phyloP scores from a whole-genome alignment of 2,329 filamentous ascomycete species.

The Leptographium wingfieldii region DNA sequence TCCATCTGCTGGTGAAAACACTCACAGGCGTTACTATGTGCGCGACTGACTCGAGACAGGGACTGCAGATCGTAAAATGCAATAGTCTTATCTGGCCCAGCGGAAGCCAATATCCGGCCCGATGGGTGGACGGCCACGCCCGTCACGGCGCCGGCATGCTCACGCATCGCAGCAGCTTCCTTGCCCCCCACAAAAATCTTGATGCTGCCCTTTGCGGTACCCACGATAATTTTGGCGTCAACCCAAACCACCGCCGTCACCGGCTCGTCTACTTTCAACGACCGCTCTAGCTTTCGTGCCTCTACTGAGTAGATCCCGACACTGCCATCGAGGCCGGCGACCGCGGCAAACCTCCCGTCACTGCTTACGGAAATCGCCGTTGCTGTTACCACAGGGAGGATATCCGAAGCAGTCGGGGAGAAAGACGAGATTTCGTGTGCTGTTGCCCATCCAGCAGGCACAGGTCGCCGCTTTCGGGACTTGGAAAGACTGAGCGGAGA shows the following conservation, averaged over 20 bases:
- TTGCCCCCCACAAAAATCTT: constrained; percentile 66
- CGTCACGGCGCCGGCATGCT: constrained; percentile 72
- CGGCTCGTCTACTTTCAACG: constrained; percentile 52
- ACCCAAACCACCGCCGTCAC: constrained; percentile 56
- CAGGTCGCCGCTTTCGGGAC: constrained; percentile 75
- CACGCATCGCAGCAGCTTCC: constrained; percentile 57
- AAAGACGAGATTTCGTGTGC: constrained; percentile 52
- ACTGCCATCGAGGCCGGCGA: constrained; percentile 63
- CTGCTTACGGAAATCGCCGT: constrained; percentile 39
- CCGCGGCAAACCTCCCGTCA: constrained; percentile 45
- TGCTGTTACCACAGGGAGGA: constrained; percentile 33
- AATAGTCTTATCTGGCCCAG: constrained; percentile 85
- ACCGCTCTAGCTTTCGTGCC: constrained; percentile 53
- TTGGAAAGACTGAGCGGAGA: constrained; percentile 56
- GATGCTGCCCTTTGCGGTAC: constrained; percentile 62
- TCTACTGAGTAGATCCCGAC: constrained; percentile 65
- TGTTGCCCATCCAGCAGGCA: constrained; percentile 77
- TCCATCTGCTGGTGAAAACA: constrained; percentile 11
- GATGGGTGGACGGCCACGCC: constrained; percentile 72
- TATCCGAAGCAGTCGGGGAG: constrained; percentile 29
- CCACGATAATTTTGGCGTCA: constrained; percentile 56
- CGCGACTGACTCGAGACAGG: constrained; percentile 58
- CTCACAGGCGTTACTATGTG: constrained; percentile 70
- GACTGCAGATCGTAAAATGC: constrained; percentile 70
- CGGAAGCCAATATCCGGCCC: constrained; percentile 70